These are phyloP conservation scores for Hygrocybe punicea DNA, from an alignment of 768 basidiomycete species.

Conservation along the genomic window DNA sequence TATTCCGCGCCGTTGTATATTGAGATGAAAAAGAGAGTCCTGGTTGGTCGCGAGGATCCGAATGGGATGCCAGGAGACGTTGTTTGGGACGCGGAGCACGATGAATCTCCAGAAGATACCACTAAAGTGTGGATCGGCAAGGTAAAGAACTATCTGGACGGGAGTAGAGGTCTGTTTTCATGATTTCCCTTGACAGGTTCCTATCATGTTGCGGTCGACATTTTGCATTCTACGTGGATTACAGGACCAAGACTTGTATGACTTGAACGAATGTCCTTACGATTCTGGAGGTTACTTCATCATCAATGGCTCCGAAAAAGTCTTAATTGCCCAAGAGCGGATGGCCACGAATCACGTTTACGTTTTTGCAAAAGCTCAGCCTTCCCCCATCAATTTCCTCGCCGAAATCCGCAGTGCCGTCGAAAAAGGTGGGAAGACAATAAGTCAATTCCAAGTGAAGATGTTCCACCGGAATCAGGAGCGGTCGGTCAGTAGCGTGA, in stretches of 20 bases:
- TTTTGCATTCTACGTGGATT: conserved; percentile 89
- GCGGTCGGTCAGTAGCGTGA: conserved; percentile 66
- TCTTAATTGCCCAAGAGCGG: conserved; percentile 98
- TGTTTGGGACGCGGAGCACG: conserved; percentile 72
- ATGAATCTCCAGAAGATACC: conserved; percentile 57
- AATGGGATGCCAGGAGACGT: conserved; percentile 78
- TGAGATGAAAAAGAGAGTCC: conserved; percentile 86
- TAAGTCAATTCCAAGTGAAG: conserved; percentile 96
- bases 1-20: conserved; percentile 95
- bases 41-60: conserved; percentile 77
- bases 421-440: conserved; percentile 97
- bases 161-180: background rate
- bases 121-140: conserved; percentile 95
- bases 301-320: conserved; percentile 99
- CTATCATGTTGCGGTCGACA: conserved; percentile 94
- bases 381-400: conserved; percentile 91
- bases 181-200: conserved; percentile 55
- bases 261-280: conserved; percentile 96
- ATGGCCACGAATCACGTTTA: conserved; percentile 99
- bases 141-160: conserved; percentile 43
- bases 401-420: conserved; percentile 97
- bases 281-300: conserved; percentile 99
- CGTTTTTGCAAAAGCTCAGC: conserved; percentile 96
- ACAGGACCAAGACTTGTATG: conserved; percentile 76
- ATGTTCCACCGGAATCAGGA: conserved; percentile 91